phyloP scores from a whole-genome alignment of 768 basidiomycete genomes.

The Collybiopsis confluens region DNA sequence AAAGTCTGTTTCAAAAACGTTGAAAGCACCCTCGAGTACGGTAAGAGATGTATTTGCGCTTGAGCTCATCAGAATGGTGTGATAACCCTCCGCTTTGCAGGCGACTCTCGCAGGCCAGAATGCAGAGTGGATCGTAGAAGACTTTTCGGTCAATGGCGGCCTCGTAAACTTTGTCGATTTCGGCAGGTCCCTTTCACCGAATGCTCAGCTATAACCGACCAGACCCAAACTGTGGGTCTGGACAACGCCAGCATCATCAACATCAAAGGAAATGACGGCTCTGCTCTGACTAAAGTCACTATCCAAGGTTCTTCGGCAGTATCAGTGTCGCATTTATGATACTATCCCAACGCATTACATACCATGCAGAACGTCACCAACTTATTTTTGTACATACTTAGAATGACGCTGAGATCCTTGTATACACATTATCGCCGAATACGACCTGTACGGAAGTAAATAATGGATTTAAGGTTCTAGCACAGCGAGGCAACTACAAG shows the following conservation, averaged over 20 bases:
- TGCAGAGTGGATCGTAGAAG: slow-evolving; percentile 7
- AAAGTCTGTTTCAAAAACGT: neutral
- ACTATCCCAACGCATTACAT: neutral
- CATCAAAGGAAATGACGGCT: slow-evolving; percentile 22
- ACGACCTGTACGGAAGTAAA: no score
- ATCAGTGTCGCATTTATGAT: neutral
- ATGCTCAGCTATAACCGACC: slow-evolving; percentile 21
- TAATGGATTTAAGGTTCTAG: no score
- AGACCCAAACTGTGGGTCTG: slow-evolving; percentile 19
- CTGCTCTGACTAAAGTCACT: neutral
- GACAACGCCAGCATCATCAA: slow-evolving; percentile 29
- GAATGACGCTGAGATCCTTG: no score
- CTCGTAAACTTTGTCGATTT: slow-evolving; percentile 33
- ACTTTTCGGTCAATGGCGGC: neutral
- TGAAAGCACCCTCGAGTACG: neutral
- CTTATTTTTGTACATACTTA: no score
- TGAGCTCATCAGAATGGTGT: neutral
- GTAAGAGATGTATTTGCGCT: neutral
- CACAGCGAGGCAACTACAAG: no score
- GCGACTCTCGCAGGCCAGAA: slow-evolving; percentile 2
- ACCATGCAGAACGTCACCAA: no score
- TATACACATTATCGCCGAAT: no score
- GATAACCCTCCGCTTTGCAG: neutral
- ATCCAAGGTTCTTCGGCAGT: neutral
- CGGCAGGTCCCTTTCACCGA: slow-evolving; percentile 30